Evolutionary conservation across 306 rosid species (phyloP).

Genomic region (Carpinus fangiana): DNA sequence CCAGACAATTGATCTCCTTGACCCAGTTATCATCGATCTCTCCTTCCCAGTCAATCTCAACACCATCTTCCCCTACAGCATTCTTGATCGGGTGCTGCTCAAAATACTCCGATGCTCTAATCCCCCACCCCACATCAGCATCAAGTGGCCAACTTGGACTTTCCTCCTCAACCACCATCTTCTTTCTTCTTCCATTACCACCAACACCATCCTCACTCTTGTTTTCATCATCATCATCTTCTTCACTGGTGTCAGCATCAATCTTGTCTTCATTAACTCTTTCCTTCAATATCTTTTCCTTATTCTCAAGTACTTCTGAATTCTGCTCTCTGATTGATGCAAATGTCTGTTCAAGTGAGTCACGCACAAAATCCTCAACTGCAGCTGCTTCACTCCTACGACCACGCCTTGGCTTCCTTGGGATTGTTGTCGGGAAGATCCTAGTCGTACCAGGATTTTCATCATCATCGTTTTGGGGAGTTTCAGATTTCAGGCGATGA

Average conservation of each 20-base stretch:
- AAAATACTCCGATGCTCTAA: conserved; percentile 88
- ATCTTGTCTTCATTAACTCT: conserved; percentile 21
- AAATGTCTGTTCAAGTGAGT: conserved; percentile 60
- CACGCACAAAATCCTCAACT: conserved; percentile 67
- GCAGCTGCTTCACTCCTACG: conserved; percentile 79
- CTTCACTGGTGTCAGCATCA: conserved; percentile 18
- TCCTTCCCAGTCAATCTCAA: conserved; percentile 93
- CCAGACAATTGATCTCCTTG: conserved; percentile 89
- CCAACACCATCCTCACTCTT: conserved; percentile 30
- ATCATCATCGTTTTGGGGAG: conserved; percentile 18
- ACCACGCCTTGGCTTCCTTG: conserved; percentile 78
- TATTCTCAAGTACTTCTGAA: conserved; percentile 44
- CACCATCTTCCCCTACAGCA: conserved; percentile 75
- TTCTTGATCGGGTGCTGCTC: conserved; percentile 79
- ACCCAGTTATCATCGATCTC: conserved; percentile 89
- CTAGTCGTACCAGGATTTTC: conserved; percentile 13
- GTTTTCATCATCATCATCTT: conserved; percentile 28
- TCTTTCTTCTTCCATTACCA: conserved; percentile 21
- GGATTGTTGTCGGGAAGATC: conserved; percentile 45
- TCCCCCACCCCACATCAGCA: conserved; percentile 95
- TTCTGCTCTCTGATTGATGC: conserved; percentile 58
- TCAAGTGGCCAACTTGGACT: conserved; percentile 80
- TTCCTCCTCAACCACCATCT: conserved; percentile 80
- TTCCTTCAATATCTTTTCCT: conserved; percentile 54
- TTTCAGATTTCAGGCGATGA: conserved; percentile 19